A percentile compares a stretch with the other conserved stretches of the same genome.
Evolutionary conservation across 2,329 filamentous ascomycete species (phyloP).

Genomic region (Macroventuria anomochaeta): DNA sequence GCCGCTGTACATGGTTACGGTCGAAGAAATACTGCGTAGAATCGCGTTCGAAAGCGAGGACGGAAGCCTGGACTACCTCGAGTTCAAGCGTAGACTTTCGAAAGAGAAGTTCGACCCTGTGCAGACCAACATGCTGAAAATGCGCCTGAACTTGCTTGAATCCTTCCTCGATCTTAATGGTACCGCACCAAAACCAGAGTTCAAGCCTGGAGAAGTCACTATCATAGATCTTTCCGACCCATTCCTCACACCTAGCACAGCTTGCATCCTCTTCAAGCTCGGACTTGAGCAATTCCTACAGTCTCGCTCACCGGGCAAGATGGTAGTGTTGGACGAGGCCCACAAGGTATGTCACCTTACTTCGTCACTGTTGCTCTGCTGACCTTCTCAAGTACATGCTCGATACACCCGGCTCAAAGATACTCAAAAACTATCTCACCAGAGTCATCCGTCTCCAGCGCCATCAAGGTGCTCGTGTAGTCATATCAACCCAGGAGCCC

Average conservation of each 20-base stretch:
- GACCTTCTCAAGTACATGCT: conserved; percentile 62
- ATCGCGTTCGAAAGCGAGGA: conserved; percentile 59
- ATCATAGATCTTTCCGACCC: conserved; percentile 78
- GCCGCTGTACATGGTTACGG: conserved; percentile 62
- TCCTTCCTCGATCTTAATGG: conserved; percentile 62
- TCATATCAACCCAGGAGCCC: conserved; percentile 81
- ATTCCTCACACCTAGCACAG: conserved; percentile 69
- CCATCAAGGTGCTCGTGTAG: conserved; percentile 69
- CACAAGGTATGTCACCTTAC: conserved; percentile 64
- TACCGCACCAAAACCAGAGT: conserved; percentile 17
- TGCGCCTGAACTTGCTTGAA: conserved; percentile 68
- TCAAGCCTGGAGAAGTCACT: conserved; percentile 60
- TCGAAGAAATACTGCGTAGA: conserved; percentile 59
- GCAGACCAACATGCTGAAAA: conserved; percentile 63
- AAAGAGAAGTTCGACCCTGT: conserved; percentile 23
- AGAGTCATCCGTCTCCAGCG: conserved; percentile 72
- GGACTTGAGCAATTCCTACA: conserved; percentile 71
- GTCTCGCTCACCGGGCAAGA: conserved; percentile 51
- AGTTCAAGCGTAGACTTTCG: conserved; percentile 27
- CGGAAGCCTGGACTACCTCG: conserved; percentile 57
- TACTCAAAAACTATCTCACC: conserved; percentile 68
- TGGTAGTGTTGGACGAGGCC: conserved; percentile 77
- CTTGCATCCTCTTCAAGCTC: conserved; percentile 76
- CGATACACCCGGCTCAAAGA: conserved; percentile 59
- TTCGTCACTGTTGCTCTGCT: background rate